Evolutionary conservation across 768 basidiomycete genomes (phyloP), one percentile per base, ranked within the genome.

Genomic region (Suillus americanus): DNA sequence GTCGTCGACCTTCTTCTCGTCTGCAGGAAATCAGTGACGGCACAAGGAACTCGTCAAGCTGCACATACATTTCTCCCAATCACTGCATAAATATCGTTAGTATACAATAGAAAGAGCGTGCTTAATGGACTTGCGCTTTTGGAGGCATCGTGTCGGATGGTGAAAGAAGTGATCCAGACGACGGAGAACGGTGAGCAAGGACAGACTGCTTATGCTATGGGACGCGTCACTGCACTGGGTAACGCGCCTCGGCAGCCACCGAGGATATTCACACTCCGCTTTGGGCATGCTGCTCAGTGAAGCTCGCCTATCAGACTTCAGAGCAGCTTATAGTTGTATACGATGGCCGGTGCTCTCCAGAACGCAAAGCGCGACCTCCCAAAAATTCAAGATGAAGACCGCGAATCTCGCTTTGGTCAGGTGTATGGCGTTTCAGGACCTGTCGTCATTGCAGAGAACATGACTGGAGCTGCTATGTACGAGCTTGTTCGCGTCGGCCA

Each of bases 401-500:
- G 85, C 56, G 96, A 97, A 80, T 90, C 89, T 67, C 84, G 84
- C 68, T 94, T 93, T 70, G 95, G 94, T 64, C 86, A 89, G 70
- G 95, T 97, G 9, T 95, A 86, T 75, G 96, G 96, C 66, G 97
- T 99, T 46, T 99, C 97, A 45, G 97, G 97, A 50, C 97, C 97
- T 60, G 97, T 98, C 81, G 97, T 99, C 72, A 89, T 99, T 74
- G 96, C 95, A 67, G 75, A 90, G 83, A 95, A 96, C 80, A 98
- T 97, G 95, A 84, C 84, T 64, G 95, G 95, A 48, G 92, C 91
- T 64, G 97, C 95, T 69, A 95, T 99, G 97, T 94, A 97, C 79
- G 94, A 98, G 78, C 88, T 99, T 68, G 97, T 97, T 63, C 92
- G 97, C 70, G 97, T 99, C 60, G 97, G 97, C 4, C 97, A 99